Percentiles rank a stretch among this genome's conserved stretches.
Evolutionary conservation across 257 asterid species (phyloP).

Genomic region (Fraxinus cuspidata): DNA sequence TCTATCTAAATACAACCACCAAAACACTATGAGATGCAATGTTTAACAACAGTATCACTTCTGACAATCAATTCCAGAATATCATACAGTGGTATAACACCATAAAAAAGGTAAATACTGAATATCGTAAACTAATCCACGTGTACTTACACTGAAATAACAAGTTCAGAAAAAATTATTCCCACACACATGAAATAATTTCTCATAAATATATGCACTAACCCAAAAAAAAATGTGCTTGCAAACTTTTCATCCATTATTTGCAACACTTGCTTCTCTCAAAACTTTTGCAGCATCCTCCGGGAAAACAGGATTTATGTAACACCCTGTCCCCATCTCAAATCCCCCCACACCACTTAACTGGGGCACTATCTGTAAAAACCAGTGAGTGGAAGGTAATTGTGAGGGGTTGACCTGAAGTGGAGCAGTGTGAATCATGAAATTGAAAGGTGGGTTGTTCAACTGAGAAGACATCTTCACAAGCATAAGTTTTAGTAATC

Average conservation of each 20-base stretch:
- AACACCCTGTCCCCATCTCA: slow-evolving; percentile 83
- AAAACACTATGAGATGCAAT: not conserved
- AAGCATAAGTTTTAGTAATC: slow-evolving; percentile 72
- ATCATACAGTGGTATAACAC: not conserved
- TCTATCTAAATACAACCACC: not conserved
- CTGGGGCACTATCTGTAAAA: slow-evolving; percentile 85
- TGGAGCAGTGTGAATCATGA: slow-evolving; percentile 78
- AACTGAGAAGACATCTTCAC: slow-evolving; percentile 70
- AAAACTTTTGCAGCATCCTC: slow-evolving; percentile 90
- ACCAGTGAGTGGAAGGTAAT: slow-evolving; percentile 73
- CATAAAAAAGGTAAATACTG: not conserved
- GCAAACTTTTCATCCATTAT: slow-evolving; percentile 7
- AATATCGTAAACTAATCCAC: not conserved
- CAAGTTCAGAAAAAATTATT: not conserved
- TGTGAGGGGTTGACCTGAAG: slow-evolving; percentile 43
- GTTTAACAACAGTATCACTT: not conserved
- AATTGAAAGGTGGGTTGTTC: slow-evolving; percentile 82
- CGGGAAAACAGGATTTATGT: slow-evolving; percentile 87
- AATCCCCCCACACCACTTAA: slow-evolving; percentile 71
- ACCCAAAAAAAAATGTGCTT: slow-evolving; percentile 4
- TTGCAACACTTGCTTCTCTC: slow-evolving; percentile 54
- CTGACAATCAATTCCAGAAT: not conserved
- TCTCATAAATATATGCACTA: not conserved
- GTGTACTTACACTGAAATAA: not conserved
- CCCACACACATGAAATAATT: not conserved